Conservation (phyloP, 148 eudicot genomes). For the Fallopia convolvulus region DNA sequence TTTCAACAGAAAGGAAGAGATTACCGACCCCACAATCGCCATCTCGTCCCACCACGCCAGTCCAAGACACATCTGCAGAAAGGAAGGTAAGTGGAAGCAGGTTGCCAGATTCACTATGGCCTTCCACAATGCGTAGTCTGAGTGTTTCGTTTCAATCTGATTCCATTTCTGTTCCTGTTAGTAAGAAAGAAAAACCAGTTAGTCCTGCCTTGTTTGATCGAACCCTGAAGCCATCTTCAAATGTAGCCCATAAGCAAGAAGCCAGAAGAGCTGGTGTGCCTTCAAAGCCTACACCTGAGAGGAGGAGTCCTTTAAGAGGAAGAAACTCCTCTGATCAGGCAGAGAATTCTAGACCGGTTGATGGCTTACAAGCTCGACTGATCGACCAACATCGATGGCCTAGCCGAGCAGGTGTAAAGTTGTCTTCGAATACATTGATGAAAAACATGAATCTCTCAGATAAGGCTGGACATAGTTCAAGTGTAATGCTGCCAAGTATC, state of each 20-base stretch:
- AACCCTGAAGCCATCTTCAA: constrained; percentile 63
- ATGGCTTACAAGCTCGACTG: constrained; percentile 39
- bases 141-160: constrained; percentile 82
- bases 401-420: constrained; percentile 48
- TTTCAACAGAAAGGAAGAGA: constrained; percentile 72
- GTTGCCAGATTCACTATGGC: constrained; percentile 73
- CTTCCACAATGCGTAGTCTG: constrained; percentile 82
- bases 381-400: constrained; percentile 89
- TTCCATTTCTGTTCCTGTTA: constrained; percentile 53
- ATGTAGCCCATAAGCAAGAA: constrained; percentile 48
- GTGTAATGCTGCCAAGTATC: constrained; percentile 19
- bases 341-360: constrained; percentile 76
- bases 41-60: constrained; percentile 59
- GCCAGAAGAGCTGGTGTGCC: constrained; percentile 28
- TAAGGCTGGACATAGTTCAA: constrained; percentile 26
- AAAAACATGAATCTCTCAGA: constrained; percentile 46
- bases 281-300: constrained; percentile 73
- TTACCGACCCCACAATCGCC: constrained; percentile 64
- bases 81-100: constrained; percentile 41
- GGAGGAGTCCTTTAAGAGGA: constrained; percentile 71
- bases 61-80: constrained; percentile 44
- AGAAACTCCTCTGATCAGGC: constrained; percentile 52
- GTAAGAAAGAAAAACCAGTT: constrained; percentile 63
- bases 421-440: constrained; percentile 23
- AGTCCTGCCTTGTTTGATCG: constrained; percentile 58